These are phyloP conservation scores for Skeletonema potamos DNA, from an alignment of 108 stramenopile genomes.

Conservation along the genomic window DNA sequence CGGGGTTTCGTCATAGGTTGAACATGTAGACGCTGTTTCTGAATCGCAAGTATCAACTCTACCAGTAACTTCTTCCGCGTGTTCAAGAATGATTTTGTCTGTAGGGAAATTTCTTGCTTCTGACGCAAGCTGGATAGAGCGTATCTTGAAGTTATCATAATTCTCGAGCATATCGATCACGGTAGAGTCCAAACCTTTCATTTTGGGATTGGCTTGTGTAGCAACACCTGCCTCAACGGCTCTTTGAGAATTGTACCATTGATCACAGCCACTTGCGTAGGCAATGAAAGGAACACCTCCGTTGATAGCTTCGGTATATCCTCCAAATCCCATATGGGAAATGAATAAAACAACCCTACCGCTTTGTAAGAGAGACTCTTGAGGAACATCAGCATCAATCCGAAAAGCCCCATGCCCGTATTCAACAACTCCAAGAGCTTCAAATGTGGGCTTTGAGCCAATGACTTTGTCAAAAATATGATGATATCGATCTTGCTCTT, in stretches of 20 bases:
- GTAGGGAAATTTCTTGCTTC: not conserved
- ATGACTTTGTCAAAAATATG: constrained; percentile 1
- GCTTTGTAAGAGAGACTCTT: constrained; percentile 6
- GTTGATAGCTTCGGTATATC: constrained; percentile 1
- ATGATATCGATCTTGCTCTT: constrained; percentile 1
- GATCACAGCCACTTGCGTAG: constrained; percentile 16
- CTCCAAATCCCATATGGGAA: constrained; percentile 16
- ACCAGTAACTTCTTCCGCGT: not conserved
- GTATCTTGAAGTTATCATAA: not conserved
- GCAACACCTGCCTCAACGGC: constrained; percentile 21
- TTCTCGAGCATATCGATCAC: not conserved
- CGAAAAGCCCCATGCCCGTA: not conserved
- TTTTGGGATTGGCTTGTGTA: not conserved
- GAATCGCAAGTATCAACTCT: not conserved
- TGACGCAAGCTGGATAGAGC: not conserved
- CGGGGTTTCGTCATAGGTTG: not conserved
- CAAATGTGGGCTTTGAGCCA: constrained; percentile 2
- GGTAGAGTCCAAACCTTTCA: not conserved
- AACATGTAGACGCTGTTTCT: not conserved
- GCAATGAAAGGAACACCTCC: constrained; percentile 9
- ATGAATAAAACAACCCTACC: constrained; percentile 8
- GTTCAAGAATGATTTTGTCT: not conserved
- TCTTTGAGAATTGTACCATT: constrained; percentile 19
- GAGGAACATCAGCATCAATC: constrained; percentile 2
- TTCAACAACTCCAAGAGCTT: constrained; percentile 1